Base-by-base conservation (phyloP, 805 yeast species). In the Kazachstania kunashirensis region DNA sequence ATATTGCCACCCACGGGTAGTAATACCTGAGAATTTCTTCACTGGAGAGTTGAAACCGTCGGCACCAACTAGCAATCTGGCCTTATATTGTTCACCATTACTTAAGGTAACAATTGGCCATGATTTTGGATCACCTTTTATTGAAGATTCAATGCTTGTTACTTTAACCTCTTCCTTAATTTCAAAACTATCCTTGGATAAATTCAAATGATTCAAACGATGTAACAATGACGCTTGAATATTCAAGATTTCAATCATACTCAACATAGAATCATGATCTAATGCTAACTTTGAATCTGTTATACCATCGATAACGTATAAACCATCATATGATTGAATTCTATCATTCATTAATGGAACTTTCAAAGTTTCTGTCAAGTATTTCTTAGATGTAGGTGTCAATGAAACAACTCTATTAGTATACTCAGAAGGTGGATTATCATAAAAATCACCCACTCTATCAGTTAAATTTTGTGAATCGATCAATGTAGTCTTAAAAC, bases 41-140 rank as follows among this genome's bases (percentile, higher is more conserved):
- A 83, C 97, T 0, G 96, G 96, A 1, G 96, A 86, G 57, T 86
- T 84, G 57, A 77, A 85, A 1, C 98, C 98, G 57, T 92, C 98
- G 27, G 96, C 95, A 7, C 98, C 98, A 12, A 92, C 75, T 15
- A 88, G 64, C n/a, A 88, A 65, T 37, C 95, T 68, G 0, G 95
- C 71, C 49, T 73, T 72, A 34, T 79, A 66, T 10, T 52, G 45
- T 11, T 72, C 71, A 1, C 95, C 96, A 43, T 71, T 72, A 11
- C 74, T 71, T 11, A 88, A 63, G 18, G 70, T 65, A 11, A 89
- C 77, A 7, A 75, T 53, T 1, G 96, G 96, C 95, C 96, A 84
- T 33, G 75, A 73, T 19, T 62, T 61, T 0, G 56, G 38, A 26
- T 58, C 57, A 33, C 62, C 67, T 6, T 61, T 52, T 25, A 43